Evolutionary conservation across 306 rosid species (phyloP), one percentile per base, ranked within the genome.

Genomic region (Cucurbita maxima): DNA sequence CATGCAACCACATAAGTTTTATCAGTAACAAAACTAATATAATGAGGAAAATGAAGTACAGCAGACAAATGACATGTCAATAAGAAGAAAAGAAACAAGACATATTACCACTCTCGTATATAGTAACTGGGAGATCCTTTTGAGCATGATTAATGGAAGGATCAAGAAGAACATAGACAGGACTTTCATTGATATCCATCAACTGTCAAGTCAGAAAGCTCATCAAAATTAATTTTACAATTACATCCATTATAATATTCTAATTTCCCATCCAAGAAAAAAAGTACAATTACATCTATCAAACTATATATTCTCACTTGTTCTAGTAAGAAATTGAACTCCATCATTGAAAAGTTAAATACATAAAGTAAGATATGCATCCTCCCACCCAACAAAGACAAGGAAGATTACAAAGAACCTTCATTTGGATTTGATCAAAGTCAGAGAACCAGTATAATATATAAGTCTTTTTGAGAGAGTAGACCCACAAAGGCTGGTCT

Each of bases 151-250:
- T 88, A 80, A 90, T 88, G 47, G 88, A 76, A 51, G 98, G 98
- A 74, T 90, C 88, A 72, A 93, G 97, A 58, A 93, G 93, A 40
- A 90, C 93, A 85, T 93, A 93, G 73, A 93, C 96, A 20, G 97
- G 98, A 81, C 92, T 93, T 83, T 90, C 97, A 75, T 93, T 93
- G 66, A 93, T 84, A 76, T 90, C 98, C 98, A 93, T 93, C 86
- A 93, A 76, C 98, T 93, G 96, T 78, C 30, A 51, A 80, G 75
- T 16, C 72, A 22, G 58, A 71, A 68, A 43, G 77, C 52, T 36
- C 66, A 52, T 58, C 43, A 68, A 8, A 56, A 85, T 73, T 19
- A 73, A 71, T 44, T 38, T 7, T 50, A 48, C 47, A 50, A 70
- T 30, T 12, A 10, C 7, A 68, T 69, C 38, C 30, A 67, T 41